Evolutionary conservation across 1,284 basidiomycete species (phyloP), one percentile per base, ranked within the genome.

Genomic region (Ustilago trichophora): DNA sequence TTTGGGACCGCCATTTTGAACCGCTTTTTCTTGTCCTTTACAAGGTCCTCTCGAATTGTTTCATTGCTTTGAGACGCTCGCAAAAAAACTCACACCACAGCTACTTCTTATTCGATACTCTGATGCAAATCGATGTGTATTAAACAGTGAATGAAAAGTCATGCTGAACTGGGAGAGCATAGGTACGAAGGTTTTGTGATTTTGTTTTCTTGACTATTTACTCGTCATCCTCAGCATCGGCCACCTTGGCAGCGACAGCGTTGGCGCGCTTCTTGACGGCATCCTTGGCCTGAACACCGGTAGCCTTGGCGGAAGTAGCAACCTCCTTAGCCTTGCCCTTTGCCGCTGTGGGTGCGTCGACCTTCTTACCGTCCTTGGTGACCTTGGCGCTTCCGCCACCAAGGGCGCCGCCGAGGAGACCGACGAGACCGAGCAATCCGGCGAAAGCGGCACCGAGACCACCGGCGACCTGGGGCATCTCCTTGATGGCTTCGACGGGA

Each of bases 391-490:
- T 44, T 45, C 54, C 56, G 22, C 76, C 68, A 27, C 75, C 67
- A 13, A 77, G 35, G 12, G 68, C 44, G 32, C 72, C 70, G 35
- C 59, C 69, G 18, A 79, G 26, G 13, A 78, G 42, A 24, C 71
- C 69, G 26, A 78, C 55, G 7, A 80, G 54, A 21, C 70, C 72
- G 10, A 78, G 49, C 5, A 78, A 48, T 26, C 58, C 69, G 10
- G 72, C 74, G 13, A 80, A 60, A 10, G 56, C 66, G 10, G 75
- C 76, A 25, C 55, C 77, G 15, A 77, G 38, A 37, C 64, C 73
- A 31, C 68, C 76, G 12, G 76, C 71, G 2, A 78, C 71, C 35
- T 74, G 66, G 19, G 76, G 75, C 64, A 73, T 66, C 56, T 67
- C 66, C 59, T 71, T 73, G 47, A 78, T 59, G 10, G 77, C 78